Percentiles rank a stretch among this genome's conserved stretches.
These are phyloP conservation scores for Rhizophagus sp. DNA, from an alignment of 192 early-diverging fungal genomes.

Conservation along the genomic window DNA sequence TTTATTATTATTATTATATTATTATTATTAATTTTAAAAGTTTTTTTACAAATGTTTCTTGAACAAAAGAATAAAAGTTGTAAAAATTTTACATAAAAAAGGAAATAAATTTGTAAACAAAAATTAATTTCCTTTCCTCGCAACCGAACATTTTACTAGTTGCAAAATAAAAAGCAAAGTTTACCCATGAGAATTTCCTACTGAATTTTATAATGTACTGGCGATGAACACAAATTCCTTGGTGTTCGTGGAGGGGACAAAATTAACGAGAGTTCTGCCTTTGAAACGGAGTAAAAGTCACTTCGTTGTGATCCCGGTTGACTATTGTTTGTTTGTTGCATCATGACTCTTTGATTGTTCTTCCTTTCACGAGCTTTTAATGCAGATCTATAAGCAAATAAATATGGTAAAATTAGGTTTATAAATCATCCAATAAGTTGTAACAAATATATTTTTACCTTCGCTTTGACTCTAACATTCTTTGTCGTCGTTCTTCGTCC, in stretches of 20 bases:
- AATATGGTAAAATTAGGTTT: background rate
- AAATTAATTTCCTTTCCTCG: too few species aligned
- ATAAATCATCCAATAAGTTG: background rate
- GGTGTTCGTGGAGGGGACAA: background rate
- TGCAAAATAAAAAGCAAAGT: too few species aligned
- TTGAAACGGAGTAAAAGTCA: background rate
- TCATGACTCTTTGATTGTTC: background rate
- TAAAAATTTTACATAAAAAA: too few species aligned
- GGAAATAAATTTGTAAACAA: too few species aligned
- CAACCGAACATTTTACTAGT: too few species aligned
- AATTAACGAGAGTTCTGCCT: background rate
- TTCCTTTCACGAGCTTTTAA: background rate
- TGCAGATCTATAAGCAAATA: background rate
- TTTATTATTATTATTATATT: too few species aligned
- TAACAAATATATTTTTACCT: constrained; percentile 1
- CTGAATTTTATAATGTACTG: background rate
- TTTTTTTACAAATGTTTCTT: too few species aligned
- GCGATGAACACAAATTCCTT: background rate
- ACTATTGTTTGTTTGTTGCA: background rate
- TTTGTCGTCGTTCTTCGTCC: constrained; percentile 23
- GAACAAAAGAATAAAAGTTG: too few species aligned
- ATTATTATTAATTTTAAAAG: too few species aligned
- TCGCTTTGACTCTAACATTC: constrained; percentile 28
- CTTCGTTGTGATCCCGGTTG: background rate
- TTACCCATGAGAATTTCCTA: background rate